Evolutionary conservation across 1,284 basidiomycete genomes (phyloP), one percentile per base, ranked within the genome.

Genomic region (Moniliophthora roreri): DNA sequence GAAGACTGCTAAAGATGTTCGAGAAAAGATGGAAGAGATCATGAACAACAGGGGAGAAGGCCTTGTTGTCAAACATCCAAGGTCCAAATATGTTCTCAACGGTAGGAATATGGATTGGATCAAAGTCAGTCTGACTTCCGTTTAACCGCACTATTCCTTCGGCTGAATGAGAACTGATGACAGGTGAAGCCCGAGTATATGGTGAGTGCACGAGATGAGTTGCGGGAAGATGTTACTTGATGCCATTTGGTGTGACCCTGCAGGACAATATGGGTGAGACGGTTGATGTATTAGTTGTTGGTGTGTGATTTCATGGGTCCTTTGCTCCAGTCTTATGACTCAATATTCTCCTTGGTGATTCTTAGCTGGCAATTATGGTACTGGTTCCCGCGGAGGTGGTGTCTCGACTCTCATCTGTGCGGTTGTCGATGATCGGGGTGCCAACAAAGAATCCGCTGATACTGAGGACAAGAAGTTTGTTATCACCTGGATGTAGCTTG

Each of bases 131-230:
- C 20, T 32, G 7, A 11, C 20, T 42, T 13, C 23, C 40, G 4
- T 40, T 34, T 50, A 32, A 24, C 36, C 36, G 24, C 18, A 52
- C 39, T 18, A 42, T 41, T 10, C 18, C 37, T n/a, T 13, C n/a
- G 8, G 16, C 18, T 26, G 15, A 28, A 4, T 8, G 26, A 23
- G 13, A 21, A 5, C 18, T 51, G 26, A 10, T 51, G 35, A 18
- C 39, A 85, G 81, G 82, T 95, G 35, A 98, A 97, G 67, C 95
- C 95, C 5, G 95, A 97, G 65, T 95, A 94, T 62, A 93, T 94
- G 87, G 91, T 91, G 60, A 50, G 76, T 66, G 11, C 9, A 16
- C 26, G 9, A 20, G 50, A 24, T 46, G 11, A 28, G 32, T 46
- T 41, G n/a, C 37, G 11, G 32, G 26, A 38, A 34, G 24, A 50